Base-by-base conservation (phyloP, 305 asterid genomes). In the Plantago rigida region DNA sequence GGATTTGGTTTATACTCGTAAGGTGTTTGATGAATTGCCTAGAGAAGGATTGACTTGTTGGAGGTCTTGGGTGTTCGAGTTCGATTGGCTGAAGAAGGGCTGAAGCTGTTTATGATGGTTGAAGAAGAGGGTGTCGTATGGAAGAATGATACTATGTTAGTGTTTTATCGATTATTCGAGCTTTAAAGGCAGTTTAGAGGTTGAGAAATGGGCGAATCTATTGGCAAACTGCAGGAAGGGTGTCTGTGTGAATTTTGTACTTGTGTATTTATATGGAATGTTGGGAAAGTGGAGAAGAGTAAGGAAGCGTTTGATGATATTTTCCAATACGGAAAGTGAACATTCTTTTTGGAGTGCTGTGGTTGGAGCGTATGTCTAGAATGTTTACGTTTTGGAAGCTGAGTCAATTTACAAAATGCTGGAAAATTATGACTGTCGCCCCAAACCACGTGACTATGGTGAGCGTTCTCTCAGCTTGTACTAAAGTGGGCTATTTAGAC, bases 361-460 rank as follows among this genome's bases (percentile, higher is more conserved):
- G 65, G 76, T 87, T 54, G 81, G 78, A 4, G 73, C 89, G 5
- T 80, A 85, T 34, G 78, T 81, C 56, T 87, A 79, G 36, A 83
- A 85, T 0, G 82, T 79, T 29, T 73, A 74, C 57, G 69, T 72
- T 59, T 45, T 73, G 61, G 87, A 85, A 68, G 94, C 87, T 48
- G 48, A 31, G 69, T 44, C 50, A 80, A 54, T 87, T 85, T 28
- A 75, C 69, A 66, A 68, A 19, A 83, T 87, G 94, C 58, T 76
- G 55, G 72, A 72, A 60, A 67, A 64, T 47, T 17, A 75, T 46
- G 67, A 51, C 57, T 77, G 89, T 64, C 56, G 51, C 5, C 94
- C 24, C 19, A 17, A 87, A 87, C 71, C 96, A 83, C 41, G 87
- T 87, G 26, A 83, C 94, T 0, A 81, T 87, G 87, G 96, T 87